Base-by-base conservation (phyloP, 805 yeast species). In the Candida methanosorbosa region DNA sequence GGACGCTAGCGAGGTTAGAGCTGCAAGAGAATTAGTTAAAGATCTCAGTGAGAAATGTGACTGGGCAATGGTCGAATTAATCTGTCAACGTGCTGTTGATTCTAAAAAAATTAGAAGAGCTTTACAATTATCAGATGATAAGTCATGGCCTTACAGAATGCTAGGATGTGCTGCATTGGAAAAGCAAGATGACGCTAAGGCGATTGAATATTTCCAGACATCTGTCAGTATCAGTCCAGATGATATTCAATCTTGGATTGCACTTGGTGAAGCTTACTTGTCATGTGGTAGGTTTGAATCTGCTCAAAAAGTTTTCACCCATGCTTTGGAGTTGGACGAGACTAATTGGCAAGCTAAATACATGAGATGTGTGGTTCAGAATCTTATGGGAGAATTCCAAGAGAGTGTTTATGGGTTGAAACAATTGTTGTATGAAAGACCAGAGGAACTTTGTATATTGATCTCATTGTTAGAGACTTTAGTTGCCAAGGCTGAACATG, bases 231-330 rank as follows among this genome's bases (percentile, higher is more conserved):
- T 81, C 42, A 63, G 77, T 29, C 63, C 81, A 0, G 42, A 50
- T 35, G 97, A 92, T 56, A 53, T 72, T 2, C 80, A 83, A 43
- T 80, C 95, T 2, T 90, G 97, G 97, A 65, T 82, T 20, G 96
- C 96, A 1, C 63, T 92, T n/a, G 98, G 98, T n/a, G 97, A 92
- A 54, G 90, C 96, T 0, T 92, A 92, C 54, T 64, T 71, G 36
- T 72, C 77, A 18, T 75, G 92, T 54, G 98, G 98, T 2, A 68
- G 95, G 40, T 63, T 80, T 29, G 88, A 84, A 37, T 94, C 97
- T 3, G 85, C 95, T 0, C 65, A 72, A 9, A 87, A 83, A 54
- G 97, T 92, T 1, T 82, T 87, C 46, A 65, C 63, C 21, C 77
- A 76, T 38, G 85, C 88, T 0, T 48, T 75, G 30, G 66, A 66